Conservation (phyloP, 768 basidiomycete genomes). For the Lactifluus subvellereus region DNA sequence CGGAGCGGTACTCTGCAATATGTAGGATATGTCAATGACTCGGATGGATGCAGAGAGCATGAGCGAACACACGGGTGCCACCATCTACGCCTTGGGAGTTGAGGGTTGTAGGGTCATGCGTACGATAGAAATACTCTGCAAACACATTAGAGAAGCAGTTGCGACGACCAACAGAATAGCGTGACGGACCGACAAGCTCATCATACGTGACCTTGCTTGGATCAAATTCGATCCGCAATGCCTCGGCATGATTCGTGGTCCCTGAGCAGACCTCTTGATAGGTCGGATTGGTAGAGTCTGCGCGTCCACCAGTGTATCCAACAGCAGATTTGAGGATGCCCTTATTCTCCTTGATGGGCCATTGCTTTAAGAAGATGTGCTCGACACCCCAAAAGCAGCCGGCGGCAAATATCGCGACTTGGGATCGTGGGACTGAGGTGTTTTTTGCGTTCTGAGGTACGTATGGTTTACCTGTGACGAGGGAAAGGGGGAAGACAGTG, state of each 20-base stretch:
- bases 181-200: conserved; percentile 73
- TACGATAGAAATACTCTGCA: conserved; percentile 89
- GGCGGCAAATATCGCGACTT: conserved; percentile 47
- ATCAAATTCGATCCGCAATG: conserved; percentile 82
- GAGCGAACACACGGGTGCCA: conserved; percentile 63
- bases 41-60: background rate
- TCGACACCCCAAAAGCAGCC: conserved; percentile 88
- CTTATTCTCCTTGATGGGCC: conserved; percentile 62
- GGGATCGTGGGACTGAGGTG: conserved; percentile 22
- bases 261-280: conserved; percentile 79
- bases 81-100: conserved; percentile 73
- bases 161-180: background rate
- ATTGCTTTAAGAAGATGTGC: conserved; percentile 78
- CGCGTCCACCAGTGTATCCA: conserved; percentile 73
- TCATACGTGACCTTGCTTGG: conserved; percentile 70
- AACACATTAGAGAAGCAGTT: background rate
- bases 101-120: conserved; percentile 84
- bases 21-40: background rate
- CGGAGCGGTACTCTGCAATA: conserved; percentile 80
- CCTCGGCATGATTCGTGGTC: conserved; percentile 83
- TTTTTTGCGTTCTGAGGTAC: conserved; percentile 10
- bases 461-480: conserved; percentile 1
- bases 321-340: conserved; percentile 71
- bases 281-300: conserved; percentile 46
- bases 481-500: background rate